Evolutionary conservation across 371 early-diverging fungal genomes (phyloP).

Genomic region (Mortierella sp.): DNA sequence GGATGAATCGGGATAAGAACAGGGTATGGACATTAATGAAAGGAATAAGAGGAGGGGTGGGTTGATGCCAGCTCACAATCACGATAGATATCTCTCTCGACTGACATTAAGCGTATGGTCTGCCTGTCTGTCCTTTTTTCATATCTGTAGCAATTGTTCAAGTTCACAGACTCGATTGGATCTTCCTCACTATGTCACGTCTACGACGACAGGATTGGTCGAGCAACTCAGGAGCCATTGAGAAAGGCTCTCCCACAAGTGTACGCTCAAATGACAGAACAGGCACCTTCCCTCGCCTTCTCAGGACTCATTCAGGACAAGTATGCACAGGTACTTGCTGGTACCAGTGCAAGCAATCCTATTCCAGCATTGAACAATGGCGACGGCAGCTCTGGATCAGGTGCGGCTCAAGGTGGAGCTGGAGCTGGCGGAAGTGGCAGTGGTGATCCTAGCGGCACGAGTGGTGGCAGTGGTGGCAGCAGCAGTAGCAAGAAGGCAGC

Average conservation of each 20-base stretch:
- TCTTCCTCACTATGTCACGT: slow-evolving; percentile 28
- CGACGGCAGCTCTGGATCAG: background rate
- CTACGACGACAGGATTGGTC: slow-evolving; percentile 35
- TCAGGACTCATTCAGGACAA: slow-evolving; percentile 53
- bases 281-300: slow-evolving; percentile 43
- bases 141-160: slow-evolving; percentile 42
- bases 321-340: slow-evolving; percentile 37
- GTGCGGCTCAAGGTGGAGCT: slow-evolving; percentile 1
- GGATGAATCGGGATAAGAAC: slow-evolving; percentile 38
- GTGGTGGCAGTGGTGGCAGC: slow-evolving; percentile 1
- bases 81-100: too few relatives aligned
- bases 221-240: slow-evolving; percentile 14
- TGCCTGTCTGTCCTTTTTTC: background rate
- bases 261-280: slow-evolving; percentile 47
- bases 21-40: slow-evolving; percentile 27
- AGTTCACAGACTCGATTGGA: slow-evolving; percentile 50
- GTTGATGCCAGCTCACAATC: too few relatives aligned
- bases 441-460: background rate
- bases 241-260: slow-evolving; percentile 45
- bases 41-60: too few relatives aligned
- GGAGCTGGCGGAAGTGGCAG: background rate
- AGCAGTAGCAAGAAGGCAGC: slow-evolving; percentile 25
- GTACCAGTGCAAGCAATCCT: slow-evolving; percentile 25
- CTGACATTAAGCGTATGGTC: background rate
- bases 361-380: slow-evolving; percentile 1